Base-by-base conservation (phyloP, 371 early-diverging fungal species). In the Nematocida sp. region DNA sequence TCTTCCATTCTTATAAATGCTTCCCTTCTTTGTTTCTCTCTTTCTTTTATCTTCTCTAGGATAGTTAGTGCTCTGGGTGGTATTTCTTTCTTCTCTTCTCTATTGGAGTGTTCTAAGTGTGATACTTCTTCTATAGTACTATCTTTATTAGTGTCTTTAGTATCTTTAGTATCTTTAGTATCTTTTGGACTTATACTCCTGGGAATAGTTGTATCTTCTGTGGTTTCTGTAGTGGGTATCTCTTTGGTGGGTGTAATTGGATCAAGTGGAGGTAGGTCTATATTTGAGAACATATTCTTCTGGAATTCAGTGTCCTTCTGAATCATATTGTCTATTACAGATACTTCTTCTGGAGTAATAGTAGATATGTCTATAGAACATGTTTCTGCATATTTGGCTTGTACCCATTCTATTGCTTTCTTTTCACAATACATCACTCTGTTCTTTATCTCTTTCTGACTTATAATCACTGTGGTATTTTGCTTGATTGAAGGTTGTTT, bases 21-120 rank as follows among this genome's bases (percentile, higher is more conserved):
- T 38, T 78, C 76, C 77, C 65, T 77, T 47, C 82, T 76, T 49
- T 53, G 15, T 54, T 40, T 41, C 63, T 80, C 82, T 65, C 65
- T 82, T 51, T 80, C 67, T 74, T 58, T 77, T 32, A 82, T 77
- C 58, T 79, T 63, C n/a, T 80, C 78, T 19, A 80, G 35, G 45
- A 82, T 78, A 45, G 55, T 75, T 15, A 63, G 76, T 19, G 23
- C 79, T 40, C 35, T 35, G 7, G 62, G 38, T 4, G 19, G n/a
- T n/a, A n/a, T n/a, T n/a, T n/a, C n/a, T n/a, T n/a, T n/a, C n/a
- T n/a, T n/a, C n/a, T n/a, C n/a, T n/a, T n/a, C n/a, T n/a, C n/a
- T n/a, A n/a, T n/a, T n/a, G n/a, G n/a, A n/a, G n/a, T n/a, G n/a
- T n/a, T n/a, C n/a, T n/a, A n/a, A n/a, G n/a, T n/a, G n/a, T n/a